phyloP scores from a whole-genome alignment of 192 early-diverging fungal genomes.

The Coemansia furcata region DNA sequence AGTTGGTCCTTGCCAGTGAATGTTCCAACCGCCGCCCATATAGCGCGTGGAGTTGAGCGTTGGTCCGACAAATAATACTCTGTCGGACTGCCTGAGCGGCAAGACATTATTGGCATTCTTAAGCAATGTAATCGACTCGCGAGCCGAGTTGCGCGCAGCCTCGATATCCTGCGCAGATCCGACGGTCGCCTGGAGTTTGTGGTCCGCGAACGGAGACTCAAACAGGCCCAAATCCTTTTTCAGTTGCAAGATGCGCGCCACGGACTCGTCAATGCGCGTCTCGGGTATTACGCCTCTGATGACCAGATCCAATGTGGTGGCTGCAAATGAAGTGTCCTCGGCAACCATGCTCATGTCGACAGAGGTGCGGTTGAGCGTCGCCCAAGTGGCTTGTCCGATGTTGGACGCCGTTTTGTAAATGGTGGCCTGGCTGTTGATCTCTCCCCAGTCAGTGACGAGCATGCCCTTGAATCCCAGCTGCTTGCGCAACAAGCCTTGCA shows the following conservation, averaged over 20 bases:
- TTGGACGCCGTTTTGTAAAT: constrained; percentile 48
- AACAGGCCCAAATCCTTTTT: constrained; percentile 68
- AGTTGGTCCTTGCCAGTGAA: constrained; percentile 60
- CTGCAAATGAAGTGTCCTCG: constrained; percentile 55
- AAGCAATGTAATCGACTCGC: constrained; percentile 60
- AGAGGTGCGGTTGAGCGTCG: constrained; percentile 50
- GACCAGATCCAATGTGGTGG: constrained; percentile 41
- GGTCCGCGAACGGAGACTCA: constrained; percentile 42
- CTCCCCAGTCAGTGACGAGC: constrained; percentile 64
- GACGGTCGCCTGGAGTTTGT: constrained; percentile 37
- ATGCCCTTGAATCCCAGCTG: constrained; percentile 59
- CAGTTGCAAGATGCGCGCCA: constrained; percentile 57
- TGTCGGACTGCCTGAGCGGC: constrained; percentile 48
- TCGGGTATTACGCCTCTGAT: constrained; percentile 29
- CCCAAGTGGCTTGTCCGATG: constrained; percentile 40
- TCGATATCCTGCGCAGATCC: constrained; percentile 54
- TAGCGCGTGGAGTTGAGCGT: constrained; percentile 57
- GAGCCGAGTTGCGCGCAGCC: constrained; percentile 51
- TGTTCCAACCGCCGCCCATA: constrained; percentile 61
- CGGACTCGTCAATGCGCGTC: constrained; percentile 53
- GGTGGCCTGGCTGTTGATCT: constrained; percentile 56
- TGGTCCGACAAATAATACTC: constrained; percentile 58
- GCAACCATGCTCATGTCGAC: constrained; percentile 67
- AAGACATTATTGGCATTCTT: constrained; percentile 55
- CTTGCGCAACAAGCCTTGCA: constrained; percentile 54